Percentiles rank a stretch among this genome's conserved stretches.
Conservation (phyloP, 108 stramenopile species). For the Aurantiochytrium sp. region DNA sequence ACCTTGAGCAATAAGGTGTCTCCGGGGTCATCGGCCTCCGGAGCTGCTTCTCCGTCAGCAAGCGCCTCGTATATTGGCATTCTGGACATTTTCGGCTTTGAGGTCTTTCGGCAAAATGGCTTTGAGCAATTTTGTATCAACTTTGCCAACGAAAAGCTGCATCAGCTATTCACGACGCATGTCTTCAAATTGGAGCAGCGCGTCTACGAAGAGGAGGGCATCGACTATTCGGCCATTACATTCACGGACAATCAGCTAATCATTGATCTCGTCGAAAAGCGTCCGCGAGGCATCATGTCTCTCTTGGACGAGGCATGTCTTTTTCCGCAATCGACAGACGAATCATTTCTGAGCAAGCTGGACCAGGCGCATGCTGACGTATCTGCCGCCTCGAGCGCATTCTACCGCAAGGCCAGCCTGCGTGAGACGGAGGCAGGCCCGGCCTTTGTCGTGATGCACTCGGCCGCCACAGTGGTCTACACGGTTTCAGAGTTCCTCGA, state of each 20-base stretch:
- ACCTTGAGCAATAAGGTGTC: slow-evolving; percentile 52
- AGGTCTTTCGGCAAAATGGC: slow-evolving; percentile 42
- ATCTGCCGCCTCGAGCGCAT: neutral
- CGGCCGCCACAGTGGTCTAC: slow-evolving; percentile 31
- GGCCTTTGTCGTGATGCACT: slow-evolving; percentile 26
- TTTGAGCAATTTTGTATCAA: slow-evolving; percentile 58
- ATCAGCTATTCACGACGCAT: slow-evolving; percentile 58
- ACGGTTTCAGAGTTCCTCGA: neutral
- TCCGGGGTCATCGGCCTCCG: neutral
- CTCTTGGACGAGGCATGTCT: slow-evolving; percentile 75
- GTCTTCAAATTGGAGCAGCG: slow-evolving; percentile 57
- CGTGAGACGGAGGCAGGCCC: neutral
- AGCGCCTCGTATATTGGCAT: slow-evolving; percentile 26
- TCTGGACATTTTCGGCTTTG: slow-evolving; percentile 50
- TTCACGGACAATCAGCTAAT: slow-evolving; percentile 82
- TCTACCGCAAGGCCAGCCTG: neutral
- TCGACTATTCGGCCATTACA: slow-evolving; percentile 53
- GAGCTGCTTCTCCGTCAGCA: neutral
- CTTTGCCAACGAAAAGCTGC: slow-evolving; percentile 60
- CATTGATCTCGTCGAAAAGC: slow-evolving; percentile 70
- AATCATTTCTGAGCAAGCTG: neutral
- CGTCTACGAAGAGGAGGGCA: slow-evolving; percentile 56
- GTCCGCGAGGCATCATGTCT: slow-evolving; percentile 57
- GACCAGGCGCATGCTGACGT: neutral
- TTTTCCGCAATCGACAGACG: slow-evolving; percentile 35